A percentile compares a stretch with the other conserved stretches of the same genome.
phyloP scores from a whole-genome alignment of 805 yeast species.

The Nakazawaea ishiwadae region DNA sequence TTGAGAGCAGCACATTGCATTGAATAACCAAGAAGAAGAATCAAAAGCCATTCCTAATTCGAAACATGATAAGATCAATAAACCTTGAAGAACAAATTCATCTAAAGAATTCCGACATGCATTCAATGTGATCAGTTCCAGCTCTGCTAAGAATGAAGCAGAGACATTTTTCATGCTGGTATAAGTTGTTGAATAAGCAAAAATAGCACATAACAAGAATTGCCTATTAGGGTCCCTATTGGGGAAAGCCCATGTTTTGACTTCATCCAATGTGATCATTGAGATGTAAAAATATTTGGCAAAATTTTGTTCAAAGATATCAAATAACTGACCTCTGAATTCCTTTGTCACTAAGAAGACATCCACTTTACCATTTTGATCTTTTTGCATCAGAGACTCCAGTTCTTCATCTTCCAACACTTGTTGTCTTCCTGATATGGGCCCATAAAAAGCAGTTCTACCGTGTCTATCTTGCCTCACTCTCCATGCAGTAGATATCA shows the following conservation, averaged over 20 bases:
- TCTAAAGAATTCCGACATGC: constrained; percentile 21
- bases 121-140: constrained; percentile 20
- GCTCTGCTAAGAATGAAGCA: constrained; percentile 17
- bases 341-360: constrained; percentile 12
- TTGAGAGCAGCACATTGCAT: constrained; percentile 27
- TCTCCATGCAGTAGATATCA: constrained; percentile 28
- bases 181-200: constrained; percentile 24
- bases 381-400: constrained; percentile 1
- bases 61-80: constrained; percentile 26
- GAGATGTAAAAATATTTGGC: constrained; percentile 24
- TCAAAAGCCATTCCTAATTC: constrained; percentile 30
- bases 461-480: constrained; percentile 23
- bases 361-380: constrained; percentile 14
- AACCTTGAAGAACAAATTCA: constrained; percentile 22
- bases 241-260: constrained; percentile 24
- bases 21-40: constrained; percentile 26
- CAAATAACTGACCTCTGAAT: constrained; percentile 13
- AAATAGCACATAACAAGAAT: constrained; percentile 22
- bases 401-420: constrained; percentile 19
- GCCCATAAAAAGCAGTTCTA: constrained; percentile 29
- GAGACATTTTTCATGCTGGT: constrained; percentile 14
- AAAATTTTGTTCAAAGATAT: constrained; percentile 21
- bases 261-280: constrained; percentile 17
- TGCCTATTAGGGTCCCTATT: constrained; percentile 23
- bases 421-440: constrained; percentile 28